phyloP scores from a whole-genome alignment of 208 protist genomes.

The Trypanosoma rangeli region DNA sequence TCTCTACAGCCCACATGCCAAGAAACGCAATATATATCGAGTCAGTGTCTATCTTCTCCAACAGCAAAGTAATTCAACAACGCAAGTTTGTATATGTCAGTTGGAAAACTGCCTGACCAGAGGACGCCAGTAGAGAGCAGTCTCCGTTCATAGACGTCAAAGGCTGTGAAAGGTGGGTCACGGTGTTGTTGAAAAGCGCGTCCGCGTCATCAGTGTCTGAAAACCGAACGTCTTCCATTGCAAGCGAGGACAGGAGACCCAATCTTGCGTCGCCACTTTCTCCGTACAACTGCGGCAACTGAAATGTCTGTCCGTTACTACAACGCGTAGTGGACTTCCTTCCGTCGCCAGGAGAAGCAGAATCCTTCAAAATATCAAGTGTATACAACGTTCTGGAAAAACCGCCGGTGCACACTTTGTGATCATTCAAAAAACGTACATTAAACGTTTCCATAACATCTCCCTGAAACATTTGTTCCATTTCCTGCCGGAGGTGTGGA shows the following conservation, averaged over 20 bases:
- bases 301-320: conserved; percentile 39
- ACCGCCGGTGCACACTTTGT: conserved; percentile 71
- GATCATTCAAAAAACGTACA: conserved; percentile 67
- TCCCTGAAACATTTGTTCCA: conserved; percentile 70
- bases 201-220: conserved; percentile 6
- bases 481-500: conserved; percentile 55
- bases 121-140: conserved; percentile 66
- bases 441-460: conserved; percentile 71
- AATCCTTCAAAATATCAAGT: conserved; percentile 44
- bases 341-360: background rate
- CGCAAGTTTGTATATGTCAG: conserved; percentile 50
- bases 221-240: conserved; percentile 42
- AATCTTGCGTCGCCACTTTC: conserved; percentile 27
- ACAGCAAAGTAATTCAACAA: background rate
- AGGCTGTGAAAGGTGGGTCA: conserved; percentile 27
- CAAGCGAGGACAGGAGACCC: conserved; percentile 38
- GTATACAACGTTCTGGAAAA: conserved; percentile 71
- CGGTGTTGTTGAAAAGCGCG: background rate
- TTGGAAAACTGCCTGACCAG: conserved; percentile 69
- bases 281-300: conserved; percentile 49
- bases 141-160: conserved; percentile 40
- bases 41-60: background rate
- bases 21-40: background rate
- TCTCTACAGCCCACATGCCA: background rate
- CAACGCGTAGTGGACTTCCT: background rate